phyloP scores from a whole-genome alignment of 345 rosid species.

The Sapria himalayana region DNA sequence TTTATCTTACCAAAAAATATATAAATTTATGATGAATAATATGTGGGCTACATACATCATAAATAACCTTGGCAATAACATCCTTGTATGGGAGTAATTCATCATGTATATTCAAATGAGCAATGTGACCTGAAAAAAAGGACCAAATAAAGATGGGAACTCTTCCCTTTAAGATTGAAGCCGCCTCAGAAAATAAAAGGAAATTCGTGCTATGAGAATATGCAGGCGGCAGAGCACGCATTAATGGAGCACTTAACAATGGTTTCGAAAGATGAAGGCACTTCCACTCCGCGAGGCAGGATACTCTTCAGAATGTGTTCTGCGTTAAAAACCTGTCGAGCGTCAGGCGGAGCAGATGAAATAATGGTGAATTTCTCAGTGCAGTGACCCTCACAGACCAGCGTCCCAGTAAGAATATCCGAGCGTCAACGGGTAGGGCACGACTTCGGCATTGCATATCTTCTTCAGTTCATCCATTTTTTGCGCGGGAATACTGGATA shows the following conservation, averaged over 20 bases:
- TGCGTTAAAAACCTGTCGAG: constrained; percentile 11
- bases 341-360: background rate
- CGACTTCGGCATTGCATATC: constrained; percentile 33
- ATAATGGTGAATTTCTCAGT: background rate
- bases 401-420: constrained; percentile 91
- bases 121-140: constrained; percentile 71
- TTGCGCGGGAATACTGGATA: constrained; percentile 40
- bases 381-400: constrained; percentile 17
- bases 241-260: constrained; percentile 44
- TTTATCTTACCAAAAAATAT: too few species aligned
- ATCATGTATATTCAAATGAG: constrained; percentile 80
- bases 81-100: constrained; percentile 68
- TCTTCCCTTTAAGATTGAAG: too few species aligned
- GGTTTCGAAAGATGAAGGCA: constrained; percentile 91
- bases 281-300: constrained; percentile 71
- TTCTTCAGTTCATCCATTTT: constrained; percentile 41
- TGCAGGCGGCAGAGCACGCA: constrained; percentile 2
- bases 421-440: constrained; percentile 51
- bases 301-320: constrained; percentile 79
- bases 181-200: background rate
- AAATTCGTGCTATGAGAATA: background rate
- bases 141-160: too few species aligned
- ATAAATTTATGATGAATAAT: too few species aligned
- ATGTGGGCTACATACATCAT: constrained; percentile 65
- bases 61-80: constrained; percentile 76